phyloP scores from a whole-genome alignment of 2,329 filamentous ascomycete species.

The Cordyceps cateniannulata region DNA sequence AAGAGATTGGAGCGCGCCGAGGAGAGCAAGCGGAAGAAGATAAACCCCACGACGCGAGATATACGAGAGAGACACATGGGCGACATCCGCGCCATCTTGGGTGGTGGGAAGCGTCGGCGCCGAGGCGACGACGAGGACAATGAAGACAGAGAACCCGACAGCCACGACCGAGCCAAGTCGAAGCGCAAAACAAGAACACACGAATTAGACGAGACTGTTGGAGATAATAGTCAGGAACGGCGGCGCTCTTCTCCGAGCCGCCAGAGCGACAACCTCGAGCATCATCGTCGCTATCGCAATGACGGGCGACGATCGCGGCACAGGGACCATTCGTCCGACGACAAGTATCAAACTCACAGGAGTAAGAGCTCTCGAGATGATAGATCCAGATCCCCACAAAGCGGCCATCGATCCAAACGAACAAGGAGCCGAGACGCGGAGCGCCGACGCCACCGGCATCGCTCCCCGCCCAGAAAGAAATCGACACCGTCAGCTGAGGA shows the following conservation, averaged over 20 bases:
- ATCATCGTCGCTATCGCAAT: neutral
- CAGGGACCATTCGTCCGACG: neutral
- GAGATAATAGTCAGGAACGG: neutral
- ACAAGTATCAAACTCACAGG: neutral
- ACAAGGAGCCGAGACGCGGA: neutral
- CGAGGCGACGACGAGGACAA: slow-evolving; percentile 16
- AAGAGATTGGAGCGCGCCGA: slow-evolving; percentile 49
- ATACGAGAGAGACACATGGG: slow-evolving; percentile 53
- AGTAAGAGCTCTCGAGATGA: neutral
- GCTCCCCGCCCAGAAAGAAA: neutral
- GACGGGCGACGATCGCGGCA: neutral
- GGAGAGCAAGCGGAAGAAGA: slow-evolving; percentile 36
- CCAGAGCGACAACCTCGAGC: neutral
- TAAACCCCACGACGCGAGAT: slow-evolving; percentile 41
- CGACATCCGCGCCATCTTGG: slow-evolving; percentile 53
- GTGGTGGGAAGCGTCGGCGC: slow-evolving; percentile 33
- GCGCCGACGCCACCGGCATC: slow-evolving; percentile 4
- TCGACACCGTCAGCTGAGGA: neutral
- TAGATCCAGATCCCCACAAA: slow-evolving; percentile 3
- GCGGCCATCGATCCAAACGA: neutral
- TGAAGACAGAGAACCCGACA: slow-evolving; percentile 7
- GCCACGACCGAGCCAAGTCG: slow-evolving; percentile 4
- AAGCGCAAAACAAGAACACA: neutral
- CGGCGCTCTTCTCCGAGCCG: neutral
- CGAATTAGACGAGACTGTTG: neutral